phyloP scores from a whole-genome alignment of 805 yeast genomes.

The Pichia californica region DNA sequence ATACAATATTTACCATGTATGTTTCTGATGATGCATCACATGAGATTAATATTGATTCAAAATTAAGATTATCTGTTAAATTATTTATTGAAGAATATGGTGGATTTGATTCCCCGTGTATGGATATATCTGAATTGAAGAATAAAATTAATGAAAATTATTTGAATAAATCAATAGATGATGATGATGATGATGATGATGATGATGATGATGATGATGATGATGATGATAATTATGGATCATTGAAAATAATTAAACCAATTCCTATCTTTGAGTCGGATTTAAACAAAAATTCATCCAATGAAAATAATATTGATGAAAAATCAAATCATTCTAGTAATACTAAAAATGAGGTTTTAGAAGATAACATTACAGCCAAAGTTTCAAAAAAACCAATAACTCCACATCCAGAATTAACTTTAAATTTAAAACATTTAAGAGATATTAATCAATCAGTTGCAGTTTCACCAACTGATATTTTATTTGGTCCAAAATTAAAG shows the following conservation, averaged over 20 bases:
- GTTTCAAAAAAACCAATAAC: no score
- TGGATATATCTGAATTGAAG: conserved; percentile 4
- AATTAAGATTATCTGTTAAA: conserved; percentile 14
- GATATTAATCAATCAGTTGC: not conserved
- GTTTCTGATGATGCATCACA: conserved; percentile 61
- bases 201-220: not conserved
- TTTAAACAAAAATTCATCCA: not conserved
- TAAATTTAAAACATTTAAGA: conserved; percentile 7
- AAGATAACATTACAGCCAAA: no score
- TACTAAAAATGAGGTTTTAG: no score
- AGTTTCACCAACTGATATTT: conserved; percentile 30
- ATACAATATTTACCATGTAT: conserved; percentile 59
- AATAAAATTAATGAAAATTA: not conserved
- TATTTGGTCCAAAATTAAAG: conserved; percentile 29
- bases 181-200: not conserved
- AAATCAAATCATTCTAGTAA: no score
- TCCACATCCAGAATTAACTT: not conserved
- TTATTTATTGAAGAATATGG: conserved; percentile 1
- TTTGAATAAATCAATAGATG: not conserved
- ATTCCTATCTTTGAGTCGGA: not conserved
- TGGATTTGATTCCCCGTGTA: not conserved
- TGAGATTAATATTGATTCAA: conserved; percentile 58
- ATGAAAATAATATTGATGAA: no score
- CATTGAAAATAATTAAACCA: not conserved
- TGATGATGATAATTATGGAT: not conserved